Base-by-base conservation (phyloP, 2,329 filamentous ascomycete species). In the Pseudogymnoascus sp. region DNA sequence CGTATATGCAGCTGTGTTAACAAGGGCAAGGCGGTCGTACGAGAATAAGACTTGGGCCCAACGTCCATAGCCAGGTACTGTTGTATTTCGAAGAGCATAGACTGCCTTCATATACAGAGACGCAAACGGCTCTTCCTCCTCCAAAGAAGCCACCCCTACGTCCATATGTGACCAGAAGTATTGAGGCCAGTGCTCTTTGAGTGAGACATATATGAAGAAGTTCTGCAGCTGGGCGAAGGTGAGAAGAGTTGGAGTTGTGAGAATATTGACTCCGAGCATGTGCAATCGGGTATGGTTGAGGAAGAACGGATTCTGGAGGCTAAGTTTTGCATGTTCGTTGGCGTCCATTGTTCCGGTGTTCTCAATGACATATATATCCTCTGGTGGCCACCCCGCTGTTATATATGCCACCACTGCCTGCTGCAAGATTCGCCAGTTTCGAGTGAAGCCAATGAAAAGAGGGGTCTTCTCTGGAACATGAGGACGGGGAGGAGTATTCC, bases 161-260 rank as follows among this genome's bases (percentile, higher is more conserved):
- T 84, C 81, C 77, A 81, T 81, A 68, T 83, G 81, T n/a, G 74
- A 76, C 79, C 80, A 84, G 67, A 81, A 84, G 68, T 81, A 84
- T 65, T 78, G 75, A 0, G 72, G 71, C 75, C 78, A 82, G 4
- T 73, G 65, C 9, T 75, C 66, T 38, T 74, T 67, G 58, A 80
- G 74, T 0, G 79, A 76, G 2, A 78, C 72, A 58, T 74, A 74
- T 18, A 82, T 70, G 67, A 76, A 81, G 68, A 78, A 81, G 65
- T 84, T 84, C 61, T 83, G 80, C 35, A 83, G 71, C 68, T 85
- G 81, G 1, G 81, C 75, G 66, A 84, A 84, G 57, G 70, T 79
- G 59, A 83, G 72, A 5, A 83, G 73, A 2, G 79, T 80, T 0
- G 81, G 80, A 0, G 80, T 79, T 58, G 75, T 74, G 4, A 83